Evolutionary conservation across 192 early-diverging fungal genomes (phyloP), one percentile per base, ranked within the genome.

Genomic region (Coemansia sp.): DNA sequence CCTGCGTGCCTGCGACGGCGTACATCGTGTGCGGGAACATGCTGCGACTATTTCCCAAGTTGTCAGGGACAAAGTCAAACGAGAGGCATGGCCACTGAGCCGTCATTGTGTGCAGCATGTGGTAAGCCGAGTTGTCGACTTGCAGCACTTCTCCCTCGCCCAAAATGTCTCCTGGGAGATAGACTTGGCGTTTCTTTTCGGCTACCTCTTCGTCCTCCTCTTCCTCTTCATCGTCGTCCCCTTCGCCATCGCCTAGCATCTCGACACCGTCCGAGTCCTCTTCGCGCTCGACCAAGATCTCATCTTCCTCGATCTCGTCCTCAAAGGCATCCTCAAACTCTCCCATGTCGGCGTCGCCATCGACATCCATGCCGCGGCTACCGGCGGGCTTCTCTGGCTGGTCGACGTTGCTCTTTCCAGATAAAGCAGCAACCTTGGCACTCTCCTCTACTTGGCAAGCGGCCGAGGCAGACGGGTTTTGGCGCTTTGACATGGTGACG

Each of bases 1-100:
- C 94, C 73, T 96, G 95, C 8, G 95, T 95, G 57, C 97, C 97
- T 25, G 96, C 92, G 12, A 96, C 95, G 15, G 96, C 85, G 76
- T 97, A 99, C 44, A 90, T 84, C 36, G 96, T 97, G 73, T 91
- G 90, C 42, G 97, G 97, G 77, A 93, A 99, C 77, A 85, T 87
- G 41, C 86, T 90, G 62, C 96, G 84, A 63, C 87, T 87, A 29
- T 78, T 82, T 6, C 95, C 97, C 38, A 97, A 80, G 41, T 89
- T 89, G 75, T 98, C 95, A 21, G 88, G 85, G 57, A 99, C 83
- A 70, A 99, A 86, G 76, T 99, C 98, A 69, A 99, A 99, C 77
- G 91, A 94, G 55, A 99, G 87, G 75, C 95, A 97, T 31, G 98
- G 98, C 93, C 95, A 96, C 74, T 95, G 88, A 32, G 94, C 92